Evolutionary conservation across 2,329 filamentous ascomycete species (phyloP), one percentile per base, ranked within the genome.

Genomic region (Phialophora chinensis): DNA sequence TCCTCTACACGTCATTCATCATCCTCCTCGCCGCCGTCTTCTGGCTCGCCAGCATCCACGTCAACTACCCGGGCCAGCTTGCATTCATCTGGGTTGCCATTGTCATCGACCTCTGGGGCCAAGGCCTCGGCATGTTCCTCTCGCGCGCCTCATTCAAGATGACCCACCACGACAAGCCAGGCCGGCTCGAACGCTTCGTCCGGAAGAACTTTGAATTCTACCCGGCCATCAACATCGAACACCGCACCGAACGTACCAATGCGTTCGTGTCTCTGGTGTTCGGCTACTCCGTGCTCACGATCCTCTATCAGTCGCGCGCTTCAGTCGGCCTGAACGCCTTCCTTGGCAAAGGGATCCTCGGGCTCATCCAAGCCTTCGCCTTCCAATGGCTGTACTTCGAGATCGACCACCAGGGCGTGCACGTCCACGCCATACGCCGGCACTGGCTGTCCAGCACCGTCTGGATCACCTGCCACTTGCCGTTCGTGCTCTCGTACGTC

Each of bases 171-270:
- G 31, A 33, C 14, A 33, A 35, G 14, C 29, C 44, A 14, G 33
- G 58, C 17, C 47, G 44, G 27, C 42, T 49, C 20, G 44, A 52
- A 20, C 58, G 58, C 47, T 61, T 52, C 27, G 35, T 61, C 14
- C 58, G 47, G 12, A 61, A 61, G 49, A 52, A 61, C 47, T 61
- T 61, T 23, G 58, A 52, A 53, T 61, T 61, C 33, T 61, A 61
- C 31, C 58, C 58, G 47, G 58, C 58, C 17, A 61, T 61, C 58
- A 61, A 61, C 44, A 61, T 61, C 35, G 58, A 61, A 50, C 58
- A 61, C 44, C 58, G 58, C 20, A 61, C 58, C n/a, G 58, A 61
- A 23, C 58, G 58, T n/a, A 61, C 58, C 47, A 61, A 61, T 31
- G 58, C 58, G 7, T 61, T 61, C 33, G 58, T 61, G 31, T 52